Conservation (phyloP, 495 filamentous ascomycete species). For the Penicillium psychrofluorescens region DNA sequence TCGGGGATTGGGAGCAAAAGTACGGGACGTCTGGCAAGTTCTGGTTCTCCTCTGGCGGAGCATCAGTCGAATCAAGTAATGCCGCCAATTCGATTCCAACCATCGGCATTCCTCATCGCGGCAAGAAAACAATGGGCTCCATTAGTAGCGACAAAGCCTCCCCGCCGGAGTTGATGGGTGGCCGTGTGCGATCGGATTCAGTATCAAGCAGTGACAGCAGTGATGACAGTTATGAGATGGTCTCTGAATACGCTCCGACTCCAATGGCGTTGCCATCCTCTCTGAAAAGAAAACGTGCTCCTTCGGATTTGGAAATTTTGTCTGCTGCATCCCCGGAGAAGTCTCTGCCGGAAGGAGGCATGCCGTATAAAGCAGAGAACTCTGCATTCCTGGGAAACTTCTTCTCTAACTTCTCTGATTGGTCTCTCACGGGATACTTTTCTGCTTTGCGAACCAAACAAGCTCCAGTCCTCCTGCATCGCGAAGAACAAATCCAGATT, state of each 20-base stretch:
- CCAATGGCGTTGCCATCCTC: conserved; percentile 12
- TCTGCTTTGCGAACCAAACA: conserved; percentile 26
- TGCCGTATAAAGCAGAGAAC: conserved; percentile 19
- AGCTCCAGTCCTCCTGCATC: conserved; percentile 24
- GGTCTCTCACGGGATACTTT: conserved; percentile 37
- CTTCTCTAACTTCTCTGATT: conserved; percentile 39
- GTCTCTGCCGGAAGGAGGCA: conserved; percentile 12
- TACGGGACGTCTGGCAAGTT: conserved; percentile 45
- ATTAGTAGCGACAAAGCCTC: neutral
- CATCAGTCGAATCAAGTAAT: conserved; percentile 1
- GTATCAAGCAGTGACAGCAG: conserved; percentile 26
- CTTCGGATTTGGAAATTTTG: conserved; percentile 27
- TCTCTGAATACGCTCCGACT: conserved; percentile 14
- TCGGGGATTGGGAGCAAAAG: conserved; percentile 42
- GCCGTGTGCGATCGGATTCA: conserved; percentile 9
- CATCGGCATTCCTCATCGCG: conserved; percentile 30
- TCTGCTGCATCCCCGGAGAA: conserved; percentile 25
- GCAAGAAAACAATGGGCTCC: conserved; percentile 1
- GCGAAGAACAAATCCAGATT: conserved; percentile 35
- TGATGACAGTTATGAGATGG: conserved; percentile 24
- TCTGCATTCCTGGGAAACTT: conserved; percentile 37
- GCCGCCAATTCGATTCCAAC: conserved; percentile 29
- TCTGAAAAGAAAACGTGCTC: conserved; percentile 35
- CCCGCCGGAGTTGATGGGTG: conserved; percentile 1
- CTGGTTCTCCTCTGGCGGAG: conserved; percentile 27